Percentiles rank a stretch among this genome's conserved stretches.
Conservation (phyloP, 331 rosid species). For the Malus hybrid region DNA sequence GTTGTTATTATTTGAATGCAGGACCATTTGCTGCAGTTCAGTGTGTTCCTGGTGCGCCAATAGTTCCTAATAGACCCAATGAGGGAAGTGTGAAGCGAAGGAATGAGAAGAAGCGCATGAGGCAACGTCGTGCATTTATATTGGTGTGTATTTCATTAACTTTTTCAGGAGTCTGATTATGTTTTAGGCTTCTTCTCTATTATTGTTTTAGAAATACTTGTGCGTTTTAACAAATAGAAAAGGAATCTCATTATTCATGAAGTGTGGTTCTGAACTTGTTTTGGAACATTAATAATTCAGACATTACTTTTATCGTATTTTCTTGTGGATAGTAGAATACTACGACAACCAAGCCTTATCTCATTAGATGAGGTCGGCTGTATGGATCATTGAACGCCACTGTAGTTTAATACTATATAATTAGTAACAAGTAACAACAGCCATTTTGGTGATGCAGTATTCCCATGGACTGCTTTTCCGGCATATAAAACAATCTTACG, state of each 20-base stretch:
- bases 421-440: neutral
- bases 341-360: too few relatives aligned
- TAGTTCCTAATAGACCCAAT: slow-evolving; percentile 67
- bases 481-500: neutral
- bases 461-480: neutral
- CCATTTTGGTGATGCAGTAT: neutral
- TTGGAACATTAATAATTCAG: neutral
- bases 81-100: slow-evolving; percentile 86
- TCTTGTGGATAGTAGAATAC: neutral
- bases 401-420: neutral
- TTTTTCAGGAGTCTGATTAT: neutral
- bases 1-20: slow-evolving; percentile 10
- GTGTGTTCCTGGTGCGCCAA: slow-evolving; percentile 56
- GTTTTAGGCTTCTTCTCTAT: neutral
- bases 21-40: slow-evolving; percentile 80
- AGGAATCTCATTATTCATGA: neutral
- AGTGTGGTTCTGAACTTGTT: neutral
- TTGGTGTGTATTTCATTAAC: slow-evolving; percentile 38
- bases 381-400: neutral
- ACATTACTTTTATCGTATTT: neutral
- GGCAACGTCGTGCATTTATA: slow-evolving; percentile 74
- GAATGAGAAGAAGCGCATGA: slow-evolving; percentile 85
- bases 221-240: neutral
- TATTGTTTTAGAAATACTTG: neutral
- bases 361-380: neutral